Conservation (phyloP, 169 alveolate genomes). For the Plasmodium reichenowi region DNA sequence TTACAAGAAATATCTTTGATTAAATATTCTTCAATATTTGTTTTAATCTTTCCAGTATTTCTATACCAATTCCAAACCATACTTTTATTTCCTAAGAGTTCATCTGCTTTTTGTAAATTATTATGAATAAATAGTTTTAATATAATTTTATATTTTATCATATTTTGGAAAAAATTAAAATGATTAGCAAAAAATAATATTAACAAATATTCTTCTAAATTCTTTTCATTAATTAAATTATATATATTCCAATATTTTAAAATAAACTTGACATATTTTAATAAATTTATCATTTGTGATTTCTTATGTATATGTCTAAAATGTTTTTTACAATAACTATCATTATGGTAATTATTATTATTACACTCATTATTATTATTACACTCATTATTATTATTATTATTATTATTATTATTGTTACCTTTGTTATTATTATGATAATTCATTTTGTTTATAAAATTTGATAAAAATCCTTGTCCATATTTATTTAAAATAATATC, state of each 20-base stretch:
- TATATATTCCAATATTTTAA: constrained; percentile 37
- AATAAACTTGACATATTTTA: constrained; percentile 21
- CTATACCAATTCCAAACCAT: constrained; percentile 57
- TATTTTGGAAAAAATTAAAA: constrained; percentile 52
- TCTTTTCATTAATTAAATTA: constrained; percentile 16
- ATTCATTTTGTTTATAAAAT: constrained; percentile 13
- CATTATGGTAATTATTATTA: background rate
- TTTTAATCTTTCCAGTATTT: constrained; percentile 29
- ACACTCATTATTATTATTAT: constrained; percentile 12
- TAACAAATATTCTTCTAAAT: constrained; percentile 39
- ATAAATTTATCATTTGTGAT: constrained; percentile 41
- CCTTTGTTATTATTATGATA: too few relatives aligned
- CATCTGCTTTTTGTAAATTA: constrained; percentile 32
- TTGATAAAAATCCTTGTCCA: constrained; percentile 53
- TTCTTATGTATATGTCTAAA: constrained; percentile 25
- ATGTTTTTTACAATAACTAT: constrained; percentile 2
- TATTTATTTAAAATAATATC: constrained; percentile 32
- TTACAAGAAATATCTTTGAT: constrained; percentile 33
- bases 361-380: background rate
- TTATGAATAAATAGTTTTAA: constrained; percentile 23
- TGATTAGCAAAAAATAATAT: constrained; percentile 70
- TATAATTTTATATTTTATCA: constrained; percentile 38
- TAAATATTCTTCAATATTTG: constrained; percentile 22
- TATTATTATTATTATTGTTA: background rate
- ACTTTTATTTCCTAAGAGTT: constrained; percentile 34